These are phyloP conservation scores for Fraxinus albicans DNA, from an alignment of 305 asterid genomes.

Conservation along the genomic window DNA sequence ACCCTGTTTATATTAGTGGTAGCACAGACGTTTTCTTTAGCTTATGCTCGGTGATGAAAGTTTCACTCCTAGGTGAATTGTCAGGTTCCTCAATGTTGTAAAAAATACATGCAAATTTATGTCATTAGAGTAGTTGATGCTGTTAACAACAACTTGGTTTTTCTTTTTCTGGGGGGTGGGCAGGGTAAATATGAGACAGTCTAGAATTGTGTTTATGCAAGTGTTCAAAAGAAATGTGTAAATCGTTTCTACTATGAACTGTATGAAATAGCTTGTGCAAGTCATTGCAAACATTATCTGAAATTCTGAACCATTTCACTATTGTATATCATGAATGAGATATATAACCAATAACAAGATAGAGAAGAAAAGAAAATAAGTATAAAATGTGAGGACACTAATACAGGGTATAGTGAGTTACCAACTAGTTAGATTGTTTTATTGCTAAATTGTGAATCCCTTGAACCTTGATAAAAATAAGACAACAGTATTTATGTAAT, in stretches of 20 bases:
- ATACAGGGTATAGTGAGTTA: not conserved
- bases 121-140: not conserved
- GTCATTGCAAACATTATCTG: slow-evolving; percentile 16
- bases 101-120: slow-evolving; percentile 1
- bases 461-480: not conserved
- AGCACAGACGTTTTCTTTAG: slow-evolving; percentile 15
- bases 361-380: not conserved
- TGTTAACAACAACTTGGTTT: not conserved
- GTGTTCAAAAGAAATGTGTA: not conserved
- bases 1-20: slow-evolving; percentile 14
- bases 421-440: not conserved
- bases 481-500: slow-evolving; percentile 1
- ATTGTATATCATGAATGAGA: not conserved
- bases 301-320: slow-evolving; percentile 16
- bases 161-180: not conserved
- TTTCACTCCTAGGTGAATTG: slow-evolving; percentile 3
- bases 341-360: slow-evolving; percentile 12
- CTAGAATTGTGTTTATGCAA: not conserved
- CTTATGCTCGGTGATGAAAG: slow-evolving; percentile 15
- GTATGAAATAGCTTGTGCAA: not conserved
- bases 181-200: not conserved
- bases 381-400: slow-evolving; percentile 16
- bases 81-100: slow-evolving; percentile 8
- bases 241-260: not conserved
- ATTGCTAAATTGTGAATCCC: slow-evolving; percentile 9